These are phyloP conservation scores for Cutaneotrichosporon mucoides DNA, from an alignment of 1,284 basidiomycete genomes.

Conservation along the genomic window DNA sequence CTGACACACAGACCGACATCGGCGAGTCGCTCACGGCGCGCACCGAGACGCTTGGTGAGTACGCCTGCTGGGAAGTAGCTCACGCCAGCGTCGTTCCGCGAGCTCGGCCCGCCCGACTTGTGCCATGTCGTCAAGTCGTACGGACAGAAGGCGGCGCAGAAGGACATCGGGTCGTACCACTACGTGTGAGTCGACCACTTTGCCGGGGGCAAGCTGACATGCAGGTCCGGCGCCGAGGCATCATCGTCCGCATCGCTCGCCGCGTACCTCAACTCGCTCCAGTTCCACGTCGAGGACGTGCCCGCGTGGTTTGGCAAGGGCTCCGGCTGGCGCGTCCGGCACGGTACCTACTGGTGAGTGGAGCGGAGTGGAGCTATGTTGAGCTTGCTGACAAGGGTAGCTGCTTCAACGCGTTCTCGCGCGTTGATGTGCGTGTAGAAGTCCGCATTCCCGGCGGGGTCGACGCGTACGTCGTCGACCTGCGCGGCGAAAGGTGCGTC, in stretches of 20 bases:
- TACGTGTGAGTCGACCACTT: conserved; percentile 53
- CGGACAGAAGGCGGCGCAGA: conserved; percentile 66
- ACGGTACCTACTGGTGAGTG: conserved; percentile 83
- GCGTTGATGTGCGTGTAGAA: conserved; percentile 94
- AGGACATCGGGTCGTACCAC: conserved; percentile 91
- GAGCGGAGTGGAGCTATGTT: too few species aligned
- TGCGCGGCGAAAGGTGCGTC: conserved; percentile 82
- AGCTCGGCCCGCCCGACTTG: conserved; percentile 94
- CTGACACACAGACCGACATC: conserved; percentile 66
- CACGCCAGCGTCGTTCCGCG: conserved; percentile 76
- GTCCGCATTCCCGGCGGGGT: conserved; percentile 98
- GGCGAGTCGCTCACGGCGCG: conserved; percentile 84
- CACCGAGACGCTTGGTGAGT: conserved; percentile 85
- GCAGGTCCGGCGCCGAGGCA: conserved; percentile 88
- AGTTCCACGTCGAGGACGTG: conserved; percentile 88
- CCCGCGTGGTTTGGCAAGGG: conserved; percentile 89
- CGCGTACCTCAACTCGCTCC: conserved; percentile 96
- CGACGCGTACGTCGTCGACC: conserved; percentile 86
- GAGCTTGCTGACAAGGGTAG: conserved; percentile 46
- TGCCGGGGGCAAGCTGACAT: not conserved
- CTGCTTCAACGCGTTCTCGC: conserved; percentile 97
- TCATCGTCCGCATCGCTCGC: conserved; percentile 95
- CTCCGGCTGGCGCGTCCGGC: conserved; percentile 83
- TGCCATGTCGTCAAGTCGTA: conserved; percentile 94
- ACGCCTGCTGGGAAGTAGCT: not conserved